Evolutionary conservation across 2,329 filamentous ascomycete species (phyloP).

Genomic region (Alternaria brassicae): DNA sequence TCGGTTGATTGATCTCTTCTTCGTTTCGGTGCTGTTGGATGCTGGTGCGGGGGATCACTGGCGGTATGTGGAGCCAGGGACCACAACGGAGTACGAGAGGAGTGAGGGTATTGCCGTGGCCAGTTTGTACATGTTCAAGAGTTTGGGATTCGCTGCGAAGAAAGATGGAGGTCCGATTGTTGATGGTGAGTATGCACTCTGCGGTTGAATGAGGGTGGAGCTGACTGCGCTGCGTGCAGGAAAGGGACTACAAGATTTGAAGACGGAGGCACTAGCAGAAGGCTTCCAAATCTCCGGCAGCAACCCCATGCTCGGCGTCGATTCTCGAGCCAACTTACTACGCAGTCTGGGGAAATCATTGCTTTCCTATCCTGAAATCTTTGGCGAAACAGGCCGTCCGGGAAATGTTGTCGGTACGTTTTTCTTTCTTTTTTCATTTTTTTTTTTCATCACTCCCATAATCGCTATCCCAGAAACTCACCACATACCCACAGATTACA

Average conservation of each 20-base stretch:
- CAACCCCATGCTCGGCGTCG: conserved; percentile 78
- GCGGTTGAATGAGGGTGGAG: background rate
- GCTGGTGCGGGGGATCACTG: conserved; percentile 87
- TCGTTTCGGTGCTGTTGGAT: conserved; percentile 80
- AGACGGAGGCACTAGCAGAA: conserved; percentile 72
- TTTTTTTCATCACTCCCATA: background rate
- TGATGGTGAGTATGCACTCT: conserved; percentile 69
- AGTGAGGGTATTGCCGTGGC: conserved; percentile 86
- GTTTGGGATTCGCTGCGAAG: conserved; percentile 76
- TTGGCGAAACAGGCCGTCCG: conserved; percentile 80
- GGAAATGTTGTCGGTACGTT: conserved; percentile 86
- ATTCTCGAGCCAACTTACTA: conserved; percentile 81
- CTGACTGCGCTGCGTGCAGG: conserved; percentile 19
- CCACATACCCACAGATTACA: conserved; percentile 18
- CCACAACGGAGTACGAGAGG: conserved; percentile 76
- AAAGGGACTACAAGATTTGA: conserved; percentile 73
- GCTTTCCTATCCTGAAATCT: conserved; percentile 73
- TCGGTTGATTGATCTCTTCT: conserved; percentile 76
- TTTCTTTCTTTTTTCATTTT: no score
- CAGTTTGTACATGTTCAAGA: conserved; percentile 88
- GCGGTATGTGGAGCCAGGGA: conserved; percentile 88
- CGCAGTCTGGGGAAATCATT: conserved; percentile 77
- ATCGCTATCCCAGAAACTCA: background rate
- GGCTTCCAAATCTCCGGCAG: conserved; percentile 81
- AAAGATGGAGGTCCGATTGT: conserved; percentile 72